phyloP scores from a whole-genome alignment of 495 filamentous ascomycete species.

The Letharia lupina region DNA sequence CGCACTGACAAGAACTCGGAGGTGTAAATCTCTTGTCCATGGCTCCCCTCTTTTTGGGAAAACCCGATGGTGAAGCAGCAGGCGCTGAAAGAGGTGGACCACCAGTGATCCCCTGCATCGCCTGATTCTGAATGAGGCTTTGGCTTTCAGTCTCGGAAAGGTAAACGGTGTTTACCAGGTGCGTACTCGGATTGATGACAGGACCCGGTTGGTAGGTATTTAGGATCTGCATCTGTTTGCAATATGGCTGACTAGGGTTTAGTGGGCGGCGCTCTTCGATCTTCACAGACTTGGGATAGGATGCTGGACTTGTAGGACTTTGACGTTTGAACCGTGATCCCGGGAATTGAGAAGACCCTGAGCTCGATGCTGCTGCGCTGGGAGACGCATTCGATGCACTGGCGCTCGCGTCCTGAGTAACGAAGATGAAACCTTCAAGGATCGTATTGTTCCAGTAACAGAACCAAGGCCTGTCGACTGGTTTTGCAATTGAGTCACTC shows the following conservation, averaged over 20 bases:
- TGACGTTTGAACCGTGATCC: constrained; percentile 14
- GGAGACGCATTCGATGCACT: constrained; percentile 8
- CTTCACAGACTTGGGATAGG: constrained; percentile 69
- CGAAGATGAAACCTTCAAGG: constrained; percentile 74
- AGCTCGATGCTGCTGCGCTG: constrained; percentile 14
- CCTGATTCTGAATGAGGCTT: constrained; percentile 17
- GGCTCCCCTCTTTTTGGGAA: not conserved
- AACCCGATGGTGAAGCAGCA: not conserved
- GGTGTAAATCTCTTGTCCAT: constrained; percentile 3
- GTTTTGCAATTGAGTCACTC: constrained; percentile 35
- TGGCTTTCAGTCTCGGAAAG: constrained; percentile 51
- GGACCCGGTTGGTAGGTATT: constrained; percentile 39
- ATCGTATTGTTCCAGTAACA: constrained; percentile 81
- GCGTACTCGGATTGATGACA: constrained; percentile 31
- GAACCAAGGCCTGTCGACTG: constrained; percentile 70
- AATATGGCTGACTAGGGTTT: constrained; percentile 45
- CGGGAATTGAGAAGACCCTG: constrained; percentile 6
- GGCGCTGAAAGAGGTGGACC: not conserved
- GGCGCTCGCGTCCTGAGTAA: constrained; percentile 24
- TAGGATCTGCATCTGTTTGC: constrained; percentile 62
- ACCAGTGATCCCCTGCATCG: not conserved
- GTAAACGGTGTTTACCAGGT: constrained; percentile 42
- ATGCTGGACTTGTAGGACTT: constrained; percentile 10
- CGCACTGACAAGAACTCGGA: constrained; percentile 12
- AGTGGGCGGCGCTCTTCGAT: constrained; percentile 62